A percentile compares a stretch with the other conserved stretches of the same genome.
Conservation (phyloP, 345 rosid genomes). For the Litchi chinensis region DNA sequence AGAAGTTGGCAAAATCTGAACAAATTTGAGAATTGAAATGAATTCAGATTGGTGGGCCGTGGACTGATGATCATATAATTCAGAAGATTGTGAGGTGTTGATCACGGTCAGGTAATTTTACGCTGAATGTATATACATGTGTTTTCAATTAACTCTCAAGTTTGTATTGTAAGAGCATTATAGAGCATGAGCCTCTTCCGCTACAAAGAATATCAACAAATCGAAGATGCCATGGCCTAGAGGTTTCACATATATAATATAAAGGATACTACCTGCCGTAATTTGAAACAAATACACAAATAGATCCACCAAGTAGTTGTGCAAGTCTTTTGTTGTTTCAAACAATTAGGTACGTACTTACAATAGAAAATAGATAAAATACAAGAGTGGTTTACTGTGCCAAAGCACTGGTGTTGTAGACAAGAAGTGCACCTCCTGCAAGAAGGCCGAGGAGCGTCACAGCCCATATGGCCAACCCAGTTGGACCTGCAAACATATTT, state of each 20-base stretch:
- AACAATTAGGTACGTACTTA: slow-evolving; percentile 10
- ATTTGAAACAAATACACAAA: slow-evolving; percentile 8
- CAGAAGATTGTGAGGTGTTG: too few species aligned
- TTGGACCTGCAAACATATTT: slow-evolving; percentile 40
- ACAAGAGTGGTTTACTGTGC: slow-evolving; percentile 44
- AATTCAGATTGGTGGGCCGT: too few species aligned
- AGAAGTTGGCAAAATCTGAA: too few species aligned
- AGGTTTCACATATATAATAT: background rate
- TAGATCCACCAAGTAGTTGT: slow-evolving; percentile 1
- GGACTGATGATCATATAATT: too few species aligned
- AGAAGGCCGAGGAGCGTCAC: slow-evolving; percentile 79
- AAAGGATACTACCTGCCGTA: background rate
- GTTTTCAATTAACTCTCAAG: too few species aligned
- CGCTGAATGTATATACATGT: too few species aligned
- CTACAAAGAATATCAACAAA: too few species aligned
- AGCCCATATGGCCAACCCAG: slow-evolving; percentile 96
- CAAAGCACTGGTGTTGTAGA: slow-evolving; percentile 98
- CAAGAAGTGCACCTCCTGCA: slow-evolving; percentile 89
- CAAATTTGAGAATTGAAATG: too few species aligned
- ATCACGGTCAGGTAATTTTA: too few species aligned
- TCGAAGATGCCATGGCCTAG: too few species aligned
- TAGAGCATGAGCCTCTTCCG: too few species aligned
- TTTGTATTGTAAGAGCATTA: too few species aligned
- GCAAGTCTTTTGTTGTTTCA: background rate
- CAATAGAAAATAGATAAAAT: background rate